A percentile compares a stretch with the other conserved stretches of the same genome.
phyloP scores from a whole-genome alignment of 441 rosid genomes.

The Gossypium gossypioides region DNA sequence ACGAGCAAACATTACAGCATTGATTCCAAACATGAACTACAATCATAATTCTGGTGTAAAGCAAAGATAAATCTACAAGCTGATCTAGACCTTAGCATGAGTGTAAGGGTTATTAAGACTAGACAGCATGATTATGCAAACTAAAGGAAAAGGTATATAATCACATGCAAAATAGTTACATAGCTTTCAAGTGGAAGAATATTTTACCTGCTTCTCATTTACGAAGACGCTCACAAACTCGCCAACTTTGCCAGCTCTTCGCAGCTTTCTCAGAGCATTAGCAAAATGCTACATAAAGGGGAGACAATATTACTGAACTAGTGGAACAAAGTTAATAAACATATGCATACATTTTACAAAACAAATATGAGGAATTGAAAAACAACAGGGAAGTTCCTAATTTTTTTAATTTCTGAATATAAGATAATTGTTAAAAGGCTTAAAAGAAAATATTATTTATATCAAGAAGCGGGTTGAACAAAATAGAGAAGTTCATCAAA shows the following conservation, averaged over 20 bases:
- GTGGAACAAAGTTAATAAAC: constrained; percentile 8
- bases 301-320: constrained; percentile 15
- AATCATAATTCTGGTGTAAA: not conserved
- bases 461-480: not conserved
- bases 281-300: constrained; percentile 51
- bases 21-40: not conserved
- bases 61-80: not conserved
- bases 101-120: not conserved
- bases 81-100: not conserved
- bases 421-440: not conserved
- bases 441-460: not conserved
- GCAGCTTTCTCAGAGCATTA: constrained; percentile 59
- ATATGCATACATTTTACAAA: not conserved
- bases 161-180: not conserved
- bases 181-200: constrained; percentile 6
- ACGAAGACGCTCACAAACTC: constrained; percentile 83
- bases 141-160: not conserved
- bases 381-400: not conserved
- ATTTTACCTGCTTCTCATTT: constrained; percentile 85
- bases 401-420: not conserved
- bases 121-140: constrained; percentile 2
- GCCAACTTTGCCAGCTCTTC: constrained; percentile 86
- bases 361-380: not conserved
- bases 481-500: not conserved
- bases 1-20: not conserved